Evolutionary conservation across 75 land plant genomes (phyloP).

Genomic region (Isoetes taiwanensis): DNA sequence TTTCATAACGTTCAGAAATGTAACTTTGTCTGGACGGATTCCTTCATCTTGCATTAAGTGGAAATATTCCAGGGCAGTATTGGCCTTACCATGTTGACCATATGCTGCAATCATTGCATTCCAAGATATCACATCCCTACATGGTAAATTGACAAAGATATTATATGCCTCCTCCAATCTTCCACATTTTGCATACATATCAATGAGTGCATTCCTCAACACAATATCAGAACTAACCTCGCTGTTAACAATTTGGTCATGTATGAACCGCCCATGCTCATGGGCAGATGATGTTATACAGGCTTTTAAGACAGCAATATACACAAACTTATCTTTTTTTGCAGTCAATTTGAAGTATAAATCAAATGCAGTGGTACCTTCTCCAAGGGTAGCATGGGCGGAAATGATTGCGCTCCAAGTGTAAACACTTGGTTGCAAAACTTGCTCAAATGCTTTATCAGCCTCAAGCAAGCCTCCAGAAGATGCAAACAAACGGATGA

Average conservation of each 20-base stretch:
- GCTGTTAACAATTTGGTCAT: constrained; percentile 20
- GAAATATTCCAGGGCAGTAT: constrained; percentile 32
- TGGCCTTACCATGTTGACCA: constrained; percentile 32
- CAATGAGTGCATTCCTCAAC: constrained; percentile 44
- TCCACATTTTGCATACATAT: constrained; percentile 54
- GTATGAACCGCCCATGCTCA: constrained; percentile 31
- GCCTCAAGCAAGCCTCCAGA: too few species aligned
- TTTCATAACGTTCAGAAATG: not conserved
- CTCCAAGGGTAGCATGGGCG: too few species aligned
- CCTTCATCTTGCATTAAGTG: constrained; percentile 19
- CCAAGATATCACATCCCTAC: constrained; percentile 28
- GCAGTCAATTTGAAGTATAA: too few species aligned
- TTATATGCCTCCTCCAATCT: constrained; percentile 19
- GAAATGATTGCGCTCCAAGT: too few species aligned
- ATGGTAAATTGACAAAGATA: constrained; percentile 28
- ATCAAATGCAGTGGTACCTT: too few species aligned
- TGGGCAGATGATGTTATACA: too few species aligned
- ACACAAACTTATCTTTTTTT: too few species aligned
- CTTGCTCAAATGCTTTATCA: too few species aligned
- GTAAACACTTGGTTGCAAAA: too few species aligned
- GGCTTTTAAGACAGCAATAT: too few species aligned
- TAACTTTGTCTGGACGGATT: not conserved
- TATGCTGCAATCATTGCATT: constrained; percentile 67
- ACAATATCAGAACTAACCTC: constrained; percentile 26
- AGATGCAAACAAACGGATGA: too few species aligned